phyloP scores from a whole-genome alignment of 345 rosid species.

The Eucalyptus dawsonii region DNA sequence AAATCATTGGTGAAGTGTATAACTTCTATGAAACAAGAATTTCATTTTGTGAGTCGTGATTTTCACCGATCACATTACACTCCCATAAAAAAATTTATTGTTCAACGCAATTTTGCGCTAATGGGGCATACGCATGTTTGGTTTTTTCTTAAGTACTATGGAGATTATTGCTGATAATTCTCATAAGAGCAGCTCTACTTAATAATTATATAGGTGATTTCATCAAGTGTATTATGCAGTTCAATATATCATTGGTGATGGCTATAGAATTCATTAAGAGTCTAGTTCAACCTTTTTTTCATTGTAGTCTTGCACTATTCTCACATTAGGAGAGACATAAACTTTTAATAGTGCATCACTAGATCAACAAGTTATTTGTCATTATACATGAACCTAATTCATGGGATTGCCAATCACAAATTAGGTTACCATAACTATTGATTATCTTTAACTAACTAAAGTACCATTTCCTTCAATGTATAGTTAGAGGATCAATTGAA shows the following conservation, averaged over 20 bases:
- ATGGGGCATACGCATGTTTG: fast-evolving
- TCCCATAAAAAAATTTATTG: too few species aligned
- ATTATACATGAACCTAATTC: background rate
- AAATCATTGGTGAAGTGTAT: background rate
- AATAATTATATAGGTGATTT: too few species aligned
- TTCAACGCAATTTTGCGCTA: fast-evolving
- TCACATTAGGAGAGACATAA: background rate
- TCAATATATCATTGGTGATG: too few species aligned
- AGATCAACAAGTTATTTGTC: background rate
- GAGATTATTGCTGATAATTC: too few species aligned
- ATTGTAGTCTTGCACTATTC: background rate
- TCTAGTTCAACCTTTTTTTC: background rate
- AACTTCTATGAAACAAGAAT: background rate
- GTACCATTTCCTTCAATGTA: background rate
- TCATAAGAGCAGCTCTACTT: background rate
- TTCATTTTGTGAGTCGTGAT: too few species aligned
- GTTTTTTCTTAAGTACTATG: background rate
- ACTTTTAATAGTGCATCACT: background rate
- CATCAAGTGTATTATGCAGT: too few species aligned
- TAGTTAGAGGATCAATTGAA: too few species aligned
- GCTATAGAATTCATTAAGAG: too few species aligned
- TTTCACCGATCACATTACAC: too few species aligned
- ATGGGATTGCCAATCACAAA: background rate
- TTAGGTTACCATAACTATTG: too few species aligned
- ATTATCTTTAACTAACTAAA: background rate